Evolutionary conservation across 2,329 filamentous ascomycete genomes (phyloP).

Genomic region (Paraphoma chrysanthemicola): DNA sequence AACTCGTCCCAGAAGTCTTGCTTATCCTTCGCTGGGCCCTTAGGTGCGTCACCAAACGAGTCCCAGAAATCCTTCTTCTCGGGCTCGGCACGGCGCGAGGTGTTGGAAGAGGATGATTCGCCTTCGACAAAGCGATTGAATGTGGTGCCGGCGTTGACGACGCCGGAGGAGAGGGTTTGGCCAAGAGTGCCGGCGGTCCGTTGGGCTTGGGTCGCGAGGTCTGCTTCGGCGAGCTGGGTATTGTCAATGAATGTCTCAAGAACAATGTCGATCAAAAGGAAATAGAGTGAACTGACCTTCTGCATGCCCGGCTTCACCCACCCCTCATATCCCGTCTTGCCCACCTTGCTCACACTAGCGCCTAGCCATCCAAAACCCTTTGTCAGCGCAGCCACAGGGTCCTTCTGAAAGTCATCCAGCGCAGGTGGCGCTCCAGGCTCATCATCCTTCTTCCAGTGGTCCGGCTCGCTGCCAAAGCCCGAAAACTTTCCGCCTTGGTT

Average conservation of each 20-base stretch:
- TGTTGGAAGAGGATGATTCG: constrained; percentile 36
- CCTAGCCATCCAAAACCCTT: constrained; percentile 97
- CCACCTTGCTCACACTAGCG: constrained; percentile 84
- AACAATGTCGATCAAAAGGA: background rate
- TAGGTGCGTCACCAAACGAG: constrained; percentile 72
- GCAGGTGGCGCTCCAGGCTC: constrained; percentile 63
- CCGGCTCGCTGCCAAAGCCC: constrained; percentile 84
- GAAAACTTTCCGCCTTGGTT: constrained; percentile 91
- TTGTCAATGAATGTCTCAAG: constrained; percentile 16
- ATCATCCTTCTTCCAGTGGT: constrained; percentile 54
- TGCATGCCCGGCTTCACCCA: constrained; percentile 94
- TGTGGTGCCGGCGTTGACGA: constrained; percentile 76
- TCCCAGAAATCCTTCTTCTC: constrained; percentile 67
- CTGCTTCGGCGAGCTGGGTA: constrained; percentile 73
- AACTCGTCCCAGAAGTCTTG: constrained; percentile 62
- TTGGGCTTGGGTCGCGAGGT: constrained; percentile 66
- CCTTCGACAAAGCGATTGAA: constrained; percentile 91
- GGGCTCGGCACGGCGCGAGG: constrained; percentile 52
- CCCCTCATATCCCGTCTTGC: constrained; percentile 87
- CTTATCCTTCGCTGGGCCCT: constrained; percentile 56
- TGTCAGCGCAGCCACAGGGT: constrained; percentile 84
- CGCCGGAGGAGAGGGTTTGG: constrained; percentile 69
- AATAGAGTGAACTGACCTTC: constrained; percentile 62
- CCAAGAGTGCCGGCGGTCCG: constrained; percentile 60
- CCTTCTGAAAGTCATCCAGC: constrained; percentile 88